A percentile compares a stretch with the other conserved stretches of the same genome.
phyloP scores from a whole-genome alignment of 768 basidiomycete genomes.

The Amanita exitialis region DNA sequence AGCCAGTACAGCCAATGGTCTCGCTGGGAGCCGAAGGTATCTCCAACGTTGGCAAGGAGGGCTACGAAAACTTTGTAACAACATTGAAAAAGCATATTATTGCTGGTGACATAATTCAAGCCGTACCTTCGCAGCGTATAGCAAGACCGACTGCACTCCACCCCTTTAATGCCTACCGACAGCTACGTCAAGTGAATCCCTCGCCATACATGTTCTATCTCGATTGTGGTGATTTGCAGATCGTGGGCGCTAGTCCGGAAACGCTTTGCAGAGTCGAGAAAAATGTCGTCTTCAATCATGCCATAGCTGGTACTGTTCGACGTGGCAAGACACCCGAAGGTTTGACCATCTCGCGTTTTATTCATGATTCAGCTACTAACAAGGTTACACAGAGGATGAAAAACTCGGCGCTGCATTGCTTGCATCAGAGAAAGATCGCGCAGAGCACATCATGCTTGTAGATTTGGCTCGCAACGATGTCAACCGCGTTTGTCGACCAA shows the following conservation, averaged over 20 bases:
- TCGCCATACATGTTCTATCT: slow-evolving; percentile 99
- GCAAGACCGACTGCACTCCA: slow-evolving; percentile 79
- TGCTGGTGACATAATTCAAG: slow-evolving; percentile 97
- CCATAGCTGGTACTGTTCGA: slow-evolving; percentile 91
- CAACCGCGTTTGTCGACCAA: slow-evolving; percentile 91
- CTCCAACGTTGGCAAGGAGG: slow-evolving; percentile 89
- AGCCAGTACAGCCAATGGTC: slow-evolving; percentile 58
- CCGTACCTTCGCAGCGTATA: slow-evolving; percentile 91
- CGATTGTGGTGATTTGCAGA: slow-evolving; percentile 85
- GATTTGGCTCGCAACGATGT: slow-evolving; percentile 98
- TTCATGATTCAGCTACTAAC: not conserved
- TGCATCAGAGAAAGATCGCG: slow-evolving; percentile 87
- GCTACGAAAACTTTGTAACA: slow-evolving; percentile 89
- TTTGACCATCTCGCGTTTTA: slow-evolving; percentile 16
- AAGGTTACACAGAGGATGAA: slow-evolving; percentile 66
- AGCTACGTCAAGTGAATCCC: slow-evolving; percentile 89
- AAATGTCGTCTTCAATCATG: slow-evolving; percentile 93
- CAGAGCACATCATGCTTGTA: slow-evolving; percentile 98
- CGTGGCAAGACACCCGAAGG: slow-evolving; percentile 83
- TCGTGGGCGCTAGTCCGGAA: slow-evolving; percentile 98
- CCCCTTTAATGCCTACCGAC: slow-evolving; percentile 96
- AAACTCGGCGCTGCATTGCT: slow-evolving; percentile 63
- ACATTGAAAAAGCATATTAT: slow-evolving; percentile 90
- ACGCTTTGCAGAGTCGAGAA: slow-evolving; percentile 92
- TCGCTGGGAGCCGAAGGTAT: slow-evolving; percentile 56